Evolutionary conservation across 768 basidiomycete genomes (phyloP).

Genomic region (Psilocybe sp.): DNA sequence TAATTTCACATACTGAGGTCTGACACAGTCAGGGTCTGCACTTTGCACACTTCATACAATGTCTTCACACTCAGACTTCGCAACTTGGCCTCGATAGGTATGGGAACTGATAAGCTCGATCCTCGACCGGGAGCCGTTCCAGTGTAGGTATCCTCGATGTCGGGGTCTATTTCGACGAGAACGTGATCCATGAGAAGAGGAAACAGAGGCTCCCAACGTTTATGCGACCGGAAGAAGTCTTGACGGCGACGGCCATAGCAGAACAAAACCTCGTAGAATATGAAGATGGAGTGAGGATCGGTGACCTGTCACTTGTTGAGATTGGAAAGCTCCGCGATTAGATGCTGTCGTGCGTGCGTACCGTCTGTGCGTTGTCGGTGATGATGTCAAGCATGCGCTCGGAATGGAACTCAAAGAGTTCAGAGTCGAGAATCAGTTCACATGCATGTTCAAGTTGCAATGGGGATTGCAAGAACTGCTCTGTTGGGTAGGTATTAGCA

Average conservation of each 20-base stretch:
- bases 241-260: conserved; percentile 68
- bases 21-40: conserved; percentile 74
- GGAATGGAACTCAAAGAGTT: conserved; percentile 88
- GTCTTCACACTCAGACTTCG: conserved; percentile 67
- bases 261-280: conserved; percentile 76
- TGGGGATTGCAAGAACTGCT: conserved; percentile 82
- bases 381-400: conserved; percentile 87
- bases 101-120: conserved; percentile 37
- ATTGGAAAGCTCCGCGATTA: conserved; percentile 5
- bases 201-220: conserved; percentile 80
- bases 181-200: conserved; percentile 86
- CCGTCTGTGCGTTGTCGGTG: conserved; percentile 63
- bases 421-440: conserved; percentile 71
- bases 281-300: conserved; percentile 80
- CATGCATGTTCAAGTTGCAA: conserved; percentile 85
- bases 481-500: conserved; percentile 28
- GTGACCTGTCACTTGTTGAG: conserved; percentile 51
- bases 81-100: conserved; percentile 85
- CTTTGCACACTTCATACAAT: conserved; percentile 90
- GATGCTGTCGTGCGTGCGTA: conserved; percentile 33
- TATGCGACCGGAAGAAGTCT: conserved; percentile 72
- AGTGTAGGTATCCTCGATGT: conserved; percentile 60
- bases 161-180: conserved; percentile 76
- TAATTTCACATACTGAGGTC: conserved; percentile 67
- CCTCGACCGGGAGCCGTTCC: conserved; percentile 37